A percentile compares a stretch with the other conserved stretches of the same genome.
phyloP scores from a whole-genome alignment of 2,329 filamentous ascomycete genomes.

The Elsinoe fawcettii region DNA sequence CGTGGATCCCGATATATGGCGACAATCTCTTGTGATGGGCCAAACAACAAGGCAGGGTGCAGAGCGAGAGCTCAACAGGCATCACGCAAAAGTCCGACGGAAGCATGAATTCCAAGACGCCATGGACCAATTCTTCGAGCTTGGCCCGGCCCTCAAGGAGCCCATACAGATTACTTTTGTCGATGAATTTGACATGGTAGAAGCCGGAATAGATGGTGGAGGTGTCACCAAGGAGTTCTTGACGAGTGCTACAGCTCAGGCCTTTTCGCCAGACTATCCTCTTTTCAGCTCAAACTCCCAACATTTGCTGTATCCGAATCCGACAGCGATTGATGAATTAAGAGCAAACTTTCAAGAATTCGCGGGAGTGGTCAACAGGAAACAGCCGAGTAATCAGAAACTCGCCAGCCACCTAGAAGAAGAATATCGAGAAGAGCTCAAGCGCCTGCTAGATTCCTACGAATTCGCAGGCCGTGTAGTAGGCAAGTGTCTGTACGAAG shows the following conservation, averaged over 20 bases:
- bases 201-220: constrained; percentile 93
- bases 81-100: constrained; percentile 73
- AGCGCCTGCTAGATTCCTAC: constrained; percentile 62
- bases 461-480: constrained; percentile 90
- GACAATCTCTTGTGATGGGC: constrained; percentile 40
- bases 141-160: constrained; percentile 81
- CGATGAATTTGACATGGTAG: constrained; percentile 75
- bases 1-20: constrained; percentile 68
- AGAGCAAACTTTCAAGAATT: constrained; percentile 7
- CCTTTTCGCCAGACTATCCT: constrained; percentile 52
- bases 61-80: constrained; percentile 41
- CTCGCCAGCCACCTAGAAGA: constrained; percentile 41
- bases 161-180: constrained; percentile 95
- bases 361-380: constrained; percentile 22
- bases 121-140: constrained; percentile 68
- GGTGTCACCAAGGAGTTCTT: constrained; percentile 97
- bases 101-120: constrained; percentile 80
- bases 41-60: not conserved
- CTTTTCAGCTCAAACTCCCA: constrained; percentile 80
- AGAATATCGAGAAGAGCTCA: constrained; percentile 51
- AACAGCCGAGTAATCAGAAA: not conserved
- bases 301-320: constrained; percentile 83
- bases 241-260: constrained; percentile 77
- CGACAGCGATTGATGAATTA: constrained; percentile 41
- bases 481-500: constrained; percentile 95